Base-by-base conservation (phyloP, 2,329 filamentous ascomycete genomes). In the Ceratocystis eucalypticola region DNA sequence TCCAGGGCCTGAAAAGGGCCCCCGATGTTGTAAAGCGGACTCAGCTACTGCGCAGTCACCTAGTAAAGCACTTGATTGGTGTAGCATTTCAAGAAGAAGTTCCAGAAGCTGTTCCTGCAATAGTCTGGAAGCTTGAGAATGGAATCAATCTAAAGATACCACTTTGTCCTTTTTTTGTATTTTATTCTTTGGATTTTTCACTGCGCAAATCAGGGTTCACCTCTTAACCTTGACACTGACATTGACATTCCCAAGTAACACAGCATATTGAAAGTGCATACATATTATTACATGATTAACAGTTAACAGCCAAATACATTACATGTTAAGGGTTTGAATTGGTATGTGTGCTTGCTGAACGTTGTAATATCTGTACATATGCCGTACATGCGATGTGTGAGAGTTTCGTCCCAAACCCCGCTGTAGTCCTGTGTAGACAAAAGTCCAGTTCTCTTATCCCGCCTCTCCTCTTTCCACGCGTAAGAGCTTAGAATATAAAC, bases 31-130 rank as follows among this genome's bases (percentile, higher is more conserved):
- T 25, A 53, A 28, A 53, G 48, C 25, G 22, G n/a, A 12, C 48
- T 53, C 48, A 53, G 48, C 48, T 53, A 53, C 8, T 25, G 8
- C 12, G 12, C 15, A 53, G 25, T 4, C 48, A 20, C 8, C 8
- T 28, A 53, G 25, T 25, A 25, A 53, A 25, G 48, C 4, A 25
- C 48, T 53, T 53, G 48, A 53, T 53, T 53, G 48, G 48, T 53
- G 48, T 53, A 53, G 48, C 22, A 53, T 53, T 28, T 53, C 20
- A 53, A 53, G 20, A 25, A 53, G 48, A 53, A 25, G 20, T 53
- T 53, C 48, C 48, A 53, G 48, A 53, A 53, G 48, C 48, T 25
- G 48, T 53, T 53, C 48, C 48, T 53, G 20, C 48, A 53, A 53
- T 25, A 25, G 20, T 25, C 48, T 8, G 48, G 48, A 53, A 53